phyloP scores from a whole-genome alignment of 495 filamentous ascomycete genomes.

The Aspergillus biplanus region DNA sequence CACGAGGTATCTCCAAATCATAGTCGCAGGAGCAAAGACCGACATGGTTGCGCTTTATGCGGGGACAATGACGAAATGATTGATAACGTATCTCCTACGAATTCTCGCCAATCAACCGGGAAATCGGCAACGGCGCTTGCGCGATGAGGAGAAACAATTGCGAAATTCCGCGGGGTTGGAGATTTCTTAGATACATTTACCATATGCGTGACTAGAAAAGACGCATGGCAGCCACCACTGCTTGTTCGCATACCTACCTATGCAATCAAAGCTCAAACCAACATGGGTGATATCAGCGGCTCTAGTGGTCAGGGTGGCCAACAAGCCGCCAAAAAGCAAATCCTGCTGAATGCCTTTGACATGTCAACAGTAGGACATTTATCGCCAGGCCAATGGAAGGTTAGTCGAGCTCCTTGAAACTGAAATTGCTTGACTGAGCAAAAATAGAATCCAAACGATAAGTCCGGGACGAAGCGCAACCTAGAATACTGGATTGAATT shows the following conservation, averaged over 20 bases:
- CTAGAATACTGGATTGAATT: constrained; percentile 64
- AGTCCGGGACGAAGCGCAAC: constrained; percentile 57
- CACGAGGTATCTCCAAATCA: background rate
- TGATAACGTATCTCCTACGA: constrained; percentile 9
- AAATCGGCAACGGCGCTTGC: constrained; percentile 10
- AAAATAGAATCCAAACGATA: constrained; percentile 56
- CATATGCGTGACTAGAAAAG: constrained; percentile 5
- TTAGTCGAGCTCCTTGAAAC: constrained; percentile 23
- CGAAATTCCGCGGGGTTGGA: constrained; percentile 17
- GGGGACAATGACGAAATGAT: constrained; percentile 32
- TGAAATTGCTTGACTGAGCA: background rate
- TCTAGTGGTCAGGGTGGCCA: constrained; percentile 31
- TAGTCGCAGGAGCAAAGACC: background rate
- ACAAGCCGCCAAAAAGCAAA: constrained; percentile 52
- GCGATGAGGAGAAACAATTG: constrained; percentile 19
- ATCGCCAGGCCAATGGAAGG: constrained; percentile 67
- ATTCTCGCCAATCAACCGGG: background rate
- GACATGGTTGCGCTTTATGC: constrained; percentile 24
- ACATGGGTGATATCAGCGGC: constrained; percentile 14
- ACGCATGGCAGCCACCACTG: background rate
- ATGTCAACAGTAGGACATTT: constrained; percentile 66
- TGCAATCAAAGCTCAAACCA: background rate
- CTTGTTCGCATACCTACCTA: background rate
- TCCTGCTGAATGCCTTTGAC: constrained; percentile 69
- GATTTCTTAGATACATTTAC: background rate